phyloP scores from a whole-genome alignment of 208 protist genomes.

The Acanthamoeba divionensis region DNA sequence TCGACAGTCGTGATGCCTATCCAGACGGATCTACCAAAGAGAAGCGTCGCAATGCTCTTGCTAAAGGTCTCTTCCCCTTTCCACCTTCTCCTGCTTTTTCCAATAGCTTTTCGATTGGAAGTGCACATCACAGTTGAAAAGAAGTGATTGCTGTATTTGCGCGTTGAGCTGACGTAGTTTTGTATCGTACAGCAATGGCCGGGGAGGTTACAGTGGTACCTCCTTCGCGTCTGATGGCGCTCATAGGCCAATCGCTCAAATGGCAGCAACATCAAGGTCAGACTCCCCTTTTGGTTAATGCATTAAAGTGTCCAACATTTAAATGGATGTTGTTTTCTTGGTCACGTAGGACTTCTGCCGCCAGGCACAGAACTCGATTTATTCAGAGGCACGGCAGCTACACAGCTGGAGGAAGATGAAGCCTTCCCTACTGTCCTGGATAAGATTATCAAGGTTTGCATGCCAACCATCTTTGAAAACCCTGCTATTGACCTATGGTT shows the following conservation, averaged over 20 bases:
- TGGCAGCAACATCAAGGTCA: conserved; percentile 39
- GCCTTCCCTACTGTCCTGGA: conserved; percentile 20
- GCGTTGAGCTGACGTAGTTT: no score
- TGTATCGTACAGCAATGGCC: background rate
- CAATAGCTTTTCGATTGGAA: no score
- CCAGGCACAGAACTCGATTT: conserved; percentile 44
- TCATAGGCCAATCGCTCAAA: conserved; percentile 54
- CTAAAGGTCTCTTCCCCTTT: background rate
- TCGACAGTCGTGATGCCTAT: conserved; percentile 53
- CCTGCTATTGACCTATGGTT: background rate
- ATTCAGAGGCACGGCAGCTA: conserved; percentile 43
- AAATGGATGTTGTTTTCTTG: no score
- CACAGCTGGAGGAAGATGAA: conserved; percentile 42
- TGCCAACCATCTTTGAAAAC: background rate
- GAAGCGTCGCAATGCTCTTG: conserved; percentile 25
- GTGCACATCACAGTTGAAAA: no score
- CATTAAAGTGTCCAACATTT: no score
- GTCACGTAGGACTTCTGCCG: background rate
- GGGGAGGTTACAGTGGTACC: conserved; percentile 45
- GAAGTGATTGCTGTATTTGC: no score
- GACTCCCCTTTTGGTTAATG: background rate
- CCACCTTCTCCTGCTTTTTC: no score
- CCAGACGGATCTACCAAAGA: conserved; percentile 30
- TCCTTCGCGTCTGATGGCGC: conserved; percentile 44
- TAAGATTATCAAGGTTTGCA: conserved; percentile 7